A percentile compares a stretch with the other conserved stretches of the same genome.
Conservation (phyloP, 345 rosid genomes). For the Salix exigua region DNA sequence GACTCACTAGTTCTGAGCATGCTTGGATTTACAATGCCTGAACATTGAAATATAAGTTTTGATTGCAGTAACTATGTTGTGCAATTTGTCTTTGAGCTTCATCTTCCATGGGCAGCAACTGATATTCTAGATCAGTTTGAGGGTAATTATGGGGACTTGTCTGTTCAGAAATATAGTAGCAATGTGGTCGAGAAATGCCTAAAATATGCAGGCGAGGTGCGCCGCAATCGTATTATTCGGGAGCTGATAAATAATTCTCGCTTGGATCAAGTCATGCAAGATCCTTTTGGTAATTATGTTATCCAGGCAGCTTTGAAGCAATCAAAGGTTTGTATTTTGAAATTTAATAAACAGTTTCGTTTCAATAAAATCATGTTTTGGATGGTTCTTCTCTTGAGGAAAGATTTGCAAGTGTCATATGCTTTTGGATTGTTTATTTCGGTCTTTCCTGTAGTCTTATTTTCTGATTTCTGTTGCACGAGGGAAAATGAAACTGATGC, state of each 20-base stretch:
- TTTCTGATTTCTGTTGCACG: not conserved
- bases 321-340: conserved; percentile 42
- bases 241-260: conserved; percentile 56
- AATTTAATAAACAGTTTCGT: not conserved
- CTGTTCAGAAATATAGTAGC: conserved; percentile 87
- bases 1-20: not conserved
- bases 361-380: not conserved
- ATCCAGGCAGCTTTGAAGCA: conserved; percentile 71
- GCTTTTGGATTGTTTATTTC: not conserved
- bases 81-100: conserved; percentile 64
- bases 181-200: conserved; percentile 87
- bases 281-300: conserved; percentile 81
- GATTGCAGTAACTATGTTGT: conserved; percentile 70
- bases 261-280: conserved; percentile 73
- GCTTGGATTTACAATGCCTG: not conserved
- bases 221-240: conserved; percentile 34
- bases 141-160: conserved; percentile 67
- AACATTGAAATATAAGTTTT: not conserved
- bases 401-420: not conserved
- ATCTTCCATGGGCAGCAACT: conserved; percentile 47
- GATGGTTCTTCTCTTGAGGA: not conserved
- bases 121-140: conserved; percentile 57
- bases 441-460: not conserved
- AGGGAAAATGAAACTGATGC: not conserved
- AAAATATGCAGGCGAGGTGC: conserved; percentile 50